Evolutionary conservation across 257 asterid genomes (phyloP).

Genomic region (Leonotis leonurus): DNA sequence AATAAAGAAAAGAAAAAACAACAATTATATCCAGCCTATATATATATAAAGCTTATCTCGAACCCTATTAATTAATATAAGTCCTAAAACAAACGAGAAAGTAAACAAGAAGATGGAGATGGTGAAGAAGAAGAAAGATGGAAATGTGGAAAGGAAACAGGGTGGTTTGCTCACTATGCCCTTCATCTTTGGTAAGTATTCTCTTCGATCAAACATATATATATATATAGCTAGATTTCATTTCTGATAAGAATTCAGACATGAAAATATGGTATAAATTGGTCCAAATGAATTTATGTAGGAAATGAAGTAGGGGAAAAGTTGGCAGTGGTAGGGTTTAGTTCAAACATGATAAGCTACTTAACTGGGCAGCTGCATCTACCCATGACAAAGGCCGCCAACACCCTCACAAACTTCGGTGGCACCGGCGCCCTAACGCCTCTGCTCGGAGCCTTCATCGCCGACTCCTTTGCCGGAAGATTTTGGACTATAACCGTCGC

Average conservation of each 20-base stretch:
- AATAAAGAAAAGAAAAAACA: not conserved
- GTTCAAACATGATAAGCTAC: slow-evolving; percentile 77
- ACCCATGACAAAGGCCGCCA: slow-evolving; percentile 81
- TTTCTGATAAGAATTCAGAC: not conserved
- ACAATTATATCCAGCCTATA: slow-evolving; percentile 27
- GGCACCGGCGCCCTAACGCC: slow-evolving; percentile 93
- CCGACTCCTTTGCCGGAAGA: slow-evolving; percentile 83
- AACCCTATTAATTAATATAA: slow-evolving; percentile 18
- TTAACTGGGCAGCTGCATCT: slow-evolving; percentile 65
- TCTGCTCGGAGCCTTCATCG: slow-evolving; percentile 70
- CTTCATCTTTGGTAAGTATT: slow-evolving; percentile 71
- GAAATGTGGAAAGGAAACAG: slow-evolving; percentile 33
- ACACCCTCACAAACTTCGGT: slow-evolving; percentile 78
- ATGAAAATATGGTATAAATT: too few relatives aligned
- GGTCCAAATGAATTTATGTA: too few relatives aligned
- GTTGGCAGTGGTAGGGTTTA: slow-evolving; percentile 83
- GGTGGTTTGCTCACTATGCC: slow-evolving; percentile 92
- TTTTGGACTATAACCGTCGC: slow-evolving; percentile 89
- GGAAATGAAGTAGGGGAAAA: slow-evolving; percentile 87
- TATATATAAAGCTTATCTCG: slow-evolving; percentile 8
- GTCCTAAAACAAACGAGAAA: not conserved
- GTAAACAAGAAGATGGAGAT: slow-evolving; percentile 24
- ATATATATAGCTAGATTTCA: not conserved
- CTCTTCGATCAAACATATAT: not conserved
- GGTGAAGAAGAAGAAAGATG: slow-evolving; percentile 22